Conservation (phyloP, 75 land plant genomes). For the Selaginella tamariscina region DNA sequence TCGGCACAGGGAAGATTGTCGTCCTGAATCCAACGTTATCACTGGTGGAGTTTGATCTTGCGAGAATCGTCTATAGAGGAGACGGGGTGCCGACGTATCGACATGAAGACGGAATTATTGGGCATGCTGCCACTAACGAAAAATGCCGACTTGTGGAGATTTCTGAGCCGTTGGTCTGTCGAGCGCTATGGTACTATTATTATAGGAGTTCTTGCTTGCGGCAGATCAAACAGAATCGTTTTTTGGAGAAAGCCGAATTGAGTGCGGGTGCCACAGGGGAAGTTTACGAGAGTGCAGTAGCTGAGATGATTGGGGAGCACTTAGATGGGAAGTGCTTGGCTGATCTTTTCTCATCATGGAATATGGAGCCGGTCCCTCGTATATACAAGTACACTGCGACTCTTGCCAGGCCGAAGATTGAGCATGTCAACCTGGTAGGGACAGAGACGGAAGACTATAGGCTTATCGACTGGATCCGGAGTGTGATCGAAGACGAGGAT, state of each 20-base stretch:
- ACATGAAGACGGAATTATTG: not conserved
- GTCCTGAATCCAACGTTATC: no score
- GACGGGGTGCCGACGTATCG: not conserved
- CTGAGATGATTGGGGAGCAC: not conserved
- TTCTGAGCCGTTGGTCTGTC: not conserved
- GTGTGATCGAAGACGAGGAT: not conserved
- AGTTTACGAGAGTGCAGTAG: not conserved
- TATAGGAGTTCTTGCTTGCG: not conserved
- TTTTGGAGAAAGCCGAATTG: not conserved
- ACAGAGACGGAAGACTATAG: not conserved
- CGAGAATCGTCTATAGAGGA: not conserved
- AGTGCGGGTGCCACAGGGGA: not conserved
- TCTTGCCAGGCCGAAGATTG: not conserved
- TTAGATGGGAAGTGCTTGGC: not conserved
- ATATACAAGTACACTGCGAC: not conserved
- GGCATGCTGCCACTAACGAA: not conserved
- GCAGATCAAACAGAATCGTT: not conserved
- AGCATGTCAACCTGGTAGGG: not conserved
- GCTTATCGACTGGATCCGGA: not conserved
- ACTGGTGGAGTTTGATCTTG: not conserved
- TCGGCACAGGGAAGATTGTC: no score
- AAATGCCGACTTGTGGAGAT: not conserved
- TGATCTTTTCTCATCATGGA: conserved; percentile 1
- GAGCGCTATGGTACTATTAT: not conserved
- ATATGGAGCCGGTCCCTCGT: not conserved